Evolutionary conservation across 2,329 filamentous ascomycete genomes (phyloP).

Genomic region (Cladosporium sphaerospermum): DNA sequence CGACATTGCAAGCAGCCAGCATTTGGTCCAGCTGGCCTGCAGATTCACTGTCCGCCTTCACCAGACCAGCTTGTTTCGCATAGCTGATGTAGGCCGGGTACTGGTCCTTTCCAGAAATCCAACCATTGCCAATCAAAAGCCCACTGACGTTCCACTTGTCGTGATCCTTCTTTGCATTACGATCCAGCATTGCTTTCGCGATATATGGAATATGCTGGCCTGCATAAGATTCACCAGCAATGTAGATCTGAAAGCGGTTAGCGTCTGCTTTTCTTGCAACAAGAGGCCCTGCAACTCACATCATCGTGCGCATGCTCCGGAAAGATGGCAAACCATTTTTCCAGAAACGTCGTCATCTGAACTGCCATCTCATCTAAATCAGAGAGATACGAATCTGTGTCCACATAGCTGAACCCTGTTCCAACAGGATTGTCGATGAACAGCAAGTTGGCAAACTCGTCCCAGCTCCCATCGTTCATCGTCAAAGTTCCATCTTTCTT

Average conservation of each 20-base stretch:
- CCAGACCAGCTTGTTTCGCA: constrained; percentile 67
- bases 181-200: constrained; percentile 79
- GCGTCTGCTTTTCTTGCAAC: no score
- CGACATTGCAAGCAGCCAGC: constrained; percentile 15
- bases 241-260: constrained; percentile 61
- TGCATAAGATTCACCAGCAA: constrained; percentile 93
- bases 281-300: constrained; percentile 50
- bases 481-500: constrained; percentile 64
- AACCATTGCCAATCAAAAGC: constrained; percentile 91
- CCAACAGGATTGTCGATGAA: constrained; percentile 98
- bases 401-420: constrained; percentile 91
- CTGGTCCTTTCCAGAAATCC: constrained; percentile 87
- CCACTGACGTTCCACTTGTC: constrained; percentile 72
- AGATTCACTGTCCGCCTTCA: constrained; percentile 59
- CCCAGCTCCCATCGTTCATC: constrained; percentile 93
- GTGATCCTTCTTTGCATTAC: constrained; percentile 57
- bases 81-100: constrained; percentile 82
- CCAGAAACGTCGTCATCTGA: constrained; percentile 81
- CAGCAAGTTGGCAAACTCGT: constrained; percentile 93
- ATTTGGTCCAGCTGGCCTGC: constrained; percentile 52
- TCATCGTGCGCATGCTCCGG: constrained; percentile 89
- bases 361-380: constrained; percentile 84
- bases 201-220: constrained; percentile 98
- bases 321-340: constrained; percentile 86
- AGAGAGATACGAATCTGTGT: constrained; percentile 77